A percentile compares a stretch with the other conserved stretches of the same genome.
phyloP scores from a whole-genome alignment of 805 yeast genomes.

The Saturnispora saitoi region DNA sequence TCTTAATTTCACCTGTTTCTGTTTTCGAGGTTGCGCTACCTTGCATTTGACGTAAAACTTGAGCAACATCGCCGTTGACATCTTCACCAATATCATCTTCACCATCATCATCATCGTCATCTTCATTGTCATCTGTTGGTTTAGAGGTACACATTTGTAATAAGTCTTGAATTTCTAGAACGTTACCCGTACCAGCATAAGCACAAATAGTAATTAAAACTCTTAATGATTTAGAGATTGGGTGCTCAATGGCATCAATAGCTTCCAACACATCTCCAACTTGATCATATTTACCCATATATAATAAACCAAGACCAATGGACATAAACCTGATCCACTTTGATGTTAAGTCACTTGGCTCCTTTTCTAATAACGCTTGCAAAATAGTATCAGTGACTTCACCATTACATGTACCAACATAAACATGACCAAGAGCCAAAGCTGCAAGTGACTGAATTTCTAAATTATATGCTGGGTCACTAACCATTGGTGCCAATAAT shows the following conservation, averaged over 20 bases:
- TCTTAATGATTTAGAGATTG: slow-evolving; percentile 80
- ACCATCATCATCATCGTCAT: slow-evolving; percentile 49
- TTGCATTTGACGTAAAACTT: slow-evolving; percentile 18
- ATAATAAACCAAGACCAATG: slow-evolving; percentile 82
- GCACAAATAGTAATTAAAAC: slow-evolving; percentile 89
- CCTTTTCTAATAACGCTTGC: slow-evolving; percentile 84
- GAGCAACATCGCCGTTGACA: slow-evolving; percentile 23
- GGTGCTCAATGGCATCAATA: slow-evolving; percentile 90
- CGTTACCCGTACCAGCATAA: slow-evolving; percentile 96
- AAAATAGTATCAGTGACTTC: slow-evolving; percentile 88
- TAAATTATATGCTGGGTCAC: slow-evolving; percentile 64
- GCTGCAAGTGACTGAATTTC: slow-evolving; percentile 84
- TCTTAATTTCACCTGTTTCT: slow-evolving; percentile 22
- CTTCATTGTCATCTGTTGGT: slow-evolving; percentile 46
- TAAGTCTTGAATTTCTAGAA: slow-evolving; percentile 83
- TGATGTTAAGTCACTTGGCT: slow-evolving; percentile 63
- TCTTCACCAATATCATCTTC: slow-evolving; percentile 26
- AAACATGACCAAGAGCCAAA: slow-evolving; percentile 85
- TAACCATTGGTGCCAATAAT: slow-evolving; percentile 70
- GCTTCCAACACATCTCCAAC: slow-evolving; percentile 92
- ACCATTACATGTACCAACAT: slow-evolving; percentile 93
- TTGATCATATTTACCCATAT: slow-evolving; percentile 89
- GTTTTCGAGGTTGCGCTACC: slow-evolving; percentile 19
- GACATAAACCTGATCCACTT: slow-evolving; percentile 89
- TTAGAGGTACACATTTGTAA: slow-evolving; percentile 82